These are phyloP conservation scores for Colletotrichum aenigma DNA, from an alignment of 2,329 filamentous ascomycete species.

Conservation along the genomic window DNA sequence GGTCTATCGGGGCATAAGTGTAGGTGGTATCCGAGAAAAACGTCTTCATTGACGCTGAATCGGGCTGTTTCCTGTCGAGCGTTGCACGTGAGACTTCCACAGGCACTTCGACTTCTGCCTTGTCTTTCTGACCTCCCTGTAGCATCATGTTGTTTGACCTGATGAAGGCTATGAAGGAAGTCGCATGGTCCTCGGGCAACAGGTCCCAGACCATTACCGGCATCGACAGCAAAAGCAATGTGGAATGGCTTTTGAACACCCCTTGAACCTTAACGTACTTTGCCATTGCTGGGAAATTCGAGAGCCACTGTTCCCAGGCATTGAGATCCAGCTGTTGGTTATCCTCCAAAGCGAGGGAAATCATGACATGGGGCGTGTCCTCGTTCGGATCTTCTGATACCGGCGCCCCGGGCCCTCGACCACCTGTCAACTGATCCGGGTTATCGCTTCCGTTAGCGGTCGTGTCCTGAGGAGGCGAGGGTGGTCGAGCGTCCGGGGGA, in stretches of 20 bases:
- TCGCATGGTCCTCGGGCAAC: constrained; percentile 60
- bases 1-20: background rate
- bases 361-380: constrained; percentile 64
- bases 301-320: constrained; percentile 63
- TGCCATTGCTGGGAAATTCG: constrained; percentile 59
- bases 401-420: constrained; percentile 5
- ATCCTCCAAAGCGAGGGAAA: constrained; percentile 62
- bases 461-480: constrained; percentile 38
- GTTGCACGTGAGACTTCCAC: background rate
- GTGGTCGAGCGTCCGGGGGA: constrained; percentile 35
- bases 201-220: constrained; percentile 66
- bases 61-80: background rate
- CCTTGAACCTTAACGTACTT: constrained; percentile 66
- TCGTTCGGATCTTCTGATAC: constrained; percentile 51
- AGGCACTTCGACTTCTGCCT: background rate
- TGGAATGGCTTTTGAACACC: constrained; percentile 66
- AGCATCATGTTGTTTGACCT: constrained; percentile 10
- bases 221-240: constrained; percentile 60
- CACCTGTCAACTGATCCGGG: background rate
- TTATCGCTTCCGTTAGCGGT: background rate
- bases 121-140: background rate
- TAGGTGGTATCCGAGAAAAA: constrained; percentile 12
- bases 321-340: constrained; percentile 61
- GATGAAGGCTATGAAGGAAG: constrained; percentile 50
- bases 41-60: background rate